These are phyloP conservation scores for Intubia oerlemansii DNA, from an alignment of 2,329 filamentous ascomycete genomes.

Conservation along the genomic window DNA sequence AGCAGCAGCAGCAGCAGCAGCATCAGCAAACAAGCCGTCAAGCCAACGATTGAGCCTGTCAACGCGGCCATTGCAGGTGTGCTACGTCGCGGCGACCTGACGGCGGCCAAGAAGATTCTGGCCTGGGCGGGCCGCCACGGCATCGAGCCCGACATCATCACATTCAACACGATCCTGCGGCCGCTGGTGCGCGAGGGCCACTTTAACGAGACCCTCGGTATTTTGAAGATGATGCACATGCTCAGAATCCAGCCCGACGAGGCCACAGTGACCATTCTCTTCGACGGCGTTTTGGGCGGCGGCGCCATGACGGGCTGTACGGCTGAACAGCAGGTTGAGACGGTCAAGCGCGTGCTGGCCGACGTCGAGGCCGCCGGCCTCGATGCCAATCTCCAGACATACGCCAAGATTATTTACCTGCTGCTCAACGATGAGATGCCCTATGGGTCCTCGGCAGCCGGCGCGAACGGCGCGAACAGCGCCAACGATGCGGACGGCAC, in stretches of 20 bases:
- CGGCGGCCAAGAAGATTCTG: slow-evolving; percentile 31
- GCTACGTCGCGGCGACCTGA: slow-evolving; percentile 23
- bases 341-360: slow-evolving; percentile 29
- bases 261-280: slow-evolving; percentile 53
- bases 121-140: slow-evolving; percentile 34
- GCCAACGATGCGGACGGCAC: not conserved
- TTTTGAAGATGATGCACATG: slow-evolving; percentile 38
- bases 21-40: too few species aligned
- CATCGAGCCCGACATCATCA: slow-evolving; percentile 33
- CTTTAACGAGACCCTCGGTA: slow-evolving; percentile 22
- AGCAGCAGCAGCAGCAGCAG: too few species aligned
- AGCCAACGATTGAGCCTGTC: slow-evolving; percentile 41
- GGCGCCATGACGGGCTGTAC: slow-evolving; percentile 15
- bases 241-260: slow-evolving; percentile 35
- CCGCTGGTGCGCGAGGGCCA: slow-evolving; percentile 30
- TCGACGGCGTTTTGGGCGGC: slow-evolving; percentile 32
- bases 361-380: slow-evolving; percentile 36
- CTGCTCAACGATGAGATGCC: slow-evolving; percentile 28
- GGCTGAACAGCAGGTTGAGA: slow-evolving; percentile 2
- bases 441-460: too few species aligned
- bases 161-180: slow-evolving; percentile 50
- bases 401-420: slow-evolving; percentile 47
- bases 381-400: slow-evolving; percentile 38
- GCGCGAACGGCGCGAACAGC: not conserved
- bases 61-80: slow-evolving; percentile 51